Evolutionary conservation across 371 early-diverging fungal species (phyloP), one percentile per base, ranked within the genome.

Genomic region (Enterocytospora artemiae): DNA sequence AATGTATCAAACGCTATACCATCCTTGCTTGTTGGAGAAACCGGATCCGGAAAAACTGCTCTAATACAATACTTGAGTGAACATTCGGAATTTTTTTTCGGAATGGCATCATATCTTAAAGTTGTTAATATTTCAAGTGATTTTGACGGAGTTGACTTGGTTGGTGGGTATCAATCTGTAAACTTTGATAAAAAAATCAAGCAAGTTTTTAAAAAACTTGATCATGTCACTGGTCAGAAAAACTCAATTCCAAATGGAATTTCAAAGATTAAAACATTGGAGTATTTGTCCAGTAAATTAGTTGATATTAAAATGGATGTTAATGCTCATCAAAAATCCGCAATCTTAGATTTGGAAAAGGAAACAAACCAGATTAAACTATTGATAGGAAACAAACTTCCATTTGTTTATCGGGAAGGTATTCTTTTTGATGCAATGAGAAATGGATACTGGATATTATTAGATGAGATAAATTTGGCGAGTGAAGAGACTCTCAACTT

Each of bases 21-120:
- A 16, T 85, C 89, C 0, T 74, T 97, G 25, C 78, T 99, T 1
- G 86, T 95, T 1, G 99, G 99, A 59, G 96, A 96, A 73, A 99
- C 99, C 0, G 99, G 99, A 49, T 89, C 91, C 0, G 99, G 99
- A 58, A 99, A 99, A 78, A 99, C 99, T 0, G 89, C 95, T 0
- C 84, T 90, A 1, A 86, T 99, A 14, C 96, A 99, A 77, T 85
- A 89, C 51, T 80, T 99, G 89, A 93, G 3, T 44, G 37, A 79
- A 85, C 31, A 80, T 85, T 73, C 59, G 30, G 22, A 60, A 28
- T 18, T 36, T 55, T 76, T 36, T 30, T 63, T 56, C 14, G 84
- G 86, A 32, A 82, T 84, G 45, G 25, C 39, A 1, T 24, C 12
- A 37, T 36, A 49, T 28, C 83, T 95, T 58, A 80, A 85, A 12